These are phyloP conservation scores for Alternaria tenuissima DNA, from an alignment of 2,329 filamentous ascomycete species.

Conservation along the genomic window DNA sequence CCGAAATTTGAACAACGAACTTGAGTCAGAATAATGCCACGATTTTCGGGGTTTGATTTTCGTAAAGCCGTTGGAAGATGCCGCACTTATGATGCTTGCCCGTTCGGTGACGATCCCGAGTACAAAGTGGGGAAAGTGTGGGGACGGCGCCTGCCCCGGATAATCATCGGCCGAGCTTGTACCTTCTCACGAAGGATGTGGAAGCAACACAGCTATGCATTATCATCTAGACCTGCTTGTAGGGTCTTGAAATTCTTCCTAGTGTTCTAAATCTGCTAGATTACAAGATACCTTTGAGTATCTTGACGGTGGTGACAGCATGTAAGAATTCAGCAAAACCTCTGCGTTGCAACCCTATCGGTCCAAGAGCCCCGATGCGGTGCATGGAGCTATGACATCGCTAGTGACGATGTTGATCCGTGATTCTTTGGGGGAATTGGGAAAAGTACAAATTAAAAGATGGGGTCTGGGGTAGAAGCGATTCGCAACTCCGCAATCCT, in stretches of 20 bases:
- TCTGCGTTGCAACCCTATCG: not conserved
- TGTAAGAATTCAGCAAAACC: not conserved
- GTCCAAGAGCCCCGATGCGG: not conserved
- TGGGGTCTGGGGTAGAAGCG: not conserved
- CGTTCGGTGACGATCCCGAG: conserved; percentile 23
- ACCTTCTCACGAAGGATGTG: not conserved
- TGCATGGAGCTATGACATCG: conserved; percentile 3
- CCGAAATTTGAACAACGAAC: not conserved
- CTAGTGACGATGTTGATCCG: conserved; percentile 1
- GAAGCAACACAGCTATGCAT: not conserved
- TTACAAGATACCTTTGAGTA: not conserved
- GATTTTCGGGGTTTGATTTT: not conserved
- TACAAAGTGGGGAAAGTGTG: conserved; percentile 20
- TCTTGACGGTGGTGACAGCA: not conserved
- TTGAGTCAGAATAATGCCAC: not conserved
- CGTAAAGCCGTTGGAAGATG: not conserved
- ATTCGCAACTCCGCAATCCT: not conserved
- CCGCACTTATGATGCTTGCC: conserved; percentile 2
- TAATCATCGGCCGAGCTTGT: conserved; percentile 9
- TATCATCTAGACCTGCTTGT: not conserved
- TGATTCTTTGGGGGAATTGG: not conserved
- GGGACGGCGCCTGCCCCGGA: conserved; percentile 26
- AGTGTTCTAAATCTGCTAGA: not conserved
- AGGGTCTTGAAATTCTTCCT: not conserved
- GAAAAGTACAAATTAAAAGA: conserved; percentile 1